Evolutionary conservation across 2,329 filamentous ascomycete species (phyloP).

Genomic region (Sclerotinia minor): DNA sequence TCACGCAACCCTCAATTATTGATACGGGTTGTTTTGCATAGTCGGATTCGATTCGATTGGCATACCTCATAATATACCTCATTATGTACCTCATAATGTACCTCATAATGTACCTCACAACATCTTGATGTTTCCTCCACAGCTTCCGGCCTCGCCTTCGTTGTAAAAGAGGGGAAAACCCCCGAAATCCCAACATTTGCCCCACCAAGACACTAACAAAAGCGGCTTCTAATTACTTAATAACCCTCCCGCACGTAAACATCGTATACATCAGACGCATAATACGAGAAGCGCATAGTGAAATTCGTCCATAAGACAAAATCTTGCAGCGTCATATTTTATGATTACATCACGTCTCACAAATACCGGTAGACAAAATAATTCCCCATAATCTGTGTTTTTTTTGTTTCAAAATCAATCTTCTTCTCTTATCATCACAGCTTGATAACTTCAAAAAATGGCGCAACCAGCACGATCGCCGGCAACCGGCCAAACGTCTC

Average conservation of each 20-base stretch:
- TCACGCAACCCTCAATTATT: not conserved
- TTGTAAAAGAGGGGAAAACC: not conserved
- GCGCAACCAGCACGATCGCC: slow-evolving; percentile 16
- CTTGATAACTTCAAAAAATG: slow-evolving; percentile 13
- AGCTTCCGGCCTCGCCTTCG: too few relatives aligned
- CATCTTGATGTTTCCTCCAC: too few relatives aligned
- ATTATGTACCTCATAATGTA: too few relatives aligned
- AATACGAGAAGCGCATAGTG: not conserved
- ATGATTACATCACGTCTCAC: not conserved
- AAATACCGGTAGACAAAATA: not conserved
- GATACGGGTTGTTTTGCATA: not conserved
- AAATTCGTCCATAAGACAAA: not conserved
- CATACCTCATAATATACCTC: not conserved
- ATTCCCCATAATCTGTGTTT: not conserved
- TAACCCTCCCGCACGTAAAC: not conserved
- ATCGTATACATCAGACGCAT: not conserved
- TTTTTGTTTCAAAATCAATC: not conserved
- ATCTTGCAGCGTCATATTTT: not conserved
- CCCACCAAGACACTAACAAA: not conserved
- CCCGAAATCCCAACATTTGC: not conserved
- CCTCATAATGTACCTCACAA: not conserved
- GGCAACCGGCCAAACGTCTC: slow-evolving; percentile 14
- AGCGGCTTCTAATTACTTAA: not conserved
- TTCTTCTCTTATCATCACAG: too few relatives aligned
- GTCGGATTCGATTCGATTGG: too few relatives aligned